Percentiles rank a stretch among this genome's conserved stretches.
Conservation (phyloP, 1,139 yeast species). For the Lodderomyces margitis region DNA sequence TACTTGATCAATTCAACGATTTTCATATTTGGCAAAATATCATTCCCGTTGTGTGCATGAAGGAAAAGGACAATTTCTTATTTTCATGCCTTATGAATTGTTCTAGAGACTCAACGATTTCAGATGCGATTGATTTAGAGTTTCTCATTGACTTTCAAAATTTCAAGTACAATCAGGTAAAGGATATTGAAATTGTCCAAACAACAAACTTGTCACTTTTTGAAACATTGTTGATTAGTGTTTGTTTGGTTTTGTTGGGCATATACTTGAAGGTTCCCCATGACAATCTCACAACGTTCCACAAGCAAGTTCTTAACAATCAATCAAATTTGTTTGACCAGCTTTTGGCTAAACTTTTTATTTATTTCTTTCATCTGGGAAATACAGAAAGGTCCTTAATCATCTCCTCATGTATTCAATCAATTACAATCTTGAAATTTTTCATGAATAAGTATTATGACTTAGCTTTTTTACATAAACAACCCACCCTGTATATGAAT, state of each 20-base stretch:
- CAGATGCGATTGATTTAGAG: not conserved
- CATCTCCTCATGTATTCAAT: conserved; percentile 25
- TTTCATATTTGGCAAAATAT: conserved; percentile 38
- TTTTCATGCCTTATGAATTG: conserved; percentile 34
- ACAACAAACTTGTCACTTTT: conserved; percentile 11
- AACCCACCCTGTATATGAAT: not conserved
- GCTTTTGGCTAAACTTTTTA: conserved; percentile 21
- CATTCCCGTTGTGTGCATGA: conserved; percentile 34
- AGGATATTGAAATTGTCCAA: not conserved
- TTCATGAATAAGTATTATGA: conserved; percentile 22
- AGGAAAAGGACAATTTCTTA: conserved; percentile 21
- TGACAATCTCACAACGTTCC: conserved; percentile 13
- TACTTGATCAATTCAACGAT: conserved; percentile 42
- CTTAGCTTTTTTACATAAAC: conserved; percentile 8
- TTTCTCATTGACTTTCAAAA: conserved; percentile 13
- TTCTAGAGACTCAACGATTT: conserved; percentile 14
- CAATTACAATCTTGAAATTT: conserved; percentile 32
- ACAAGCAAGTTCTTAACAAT: conserved; percentile 25
- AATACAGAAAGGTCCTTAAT: conserved; percentile 23
- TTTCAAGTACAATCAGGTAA: conserved; percentile 5
- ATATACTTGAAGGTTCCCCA: conserved; percentile 15
- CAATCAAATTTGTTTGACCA: conserved; percentile 35
- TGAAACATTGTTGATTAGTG: conserved; percentile 29
- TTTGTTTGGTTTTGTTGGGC: conserved; percentile 27
- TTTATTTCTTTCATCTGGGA: conserved; percentile 13